Evolutionary conservation across 176 grass and related monocot species (phyloP).

Genomic region (Calamus simplicifolius): DNA sequence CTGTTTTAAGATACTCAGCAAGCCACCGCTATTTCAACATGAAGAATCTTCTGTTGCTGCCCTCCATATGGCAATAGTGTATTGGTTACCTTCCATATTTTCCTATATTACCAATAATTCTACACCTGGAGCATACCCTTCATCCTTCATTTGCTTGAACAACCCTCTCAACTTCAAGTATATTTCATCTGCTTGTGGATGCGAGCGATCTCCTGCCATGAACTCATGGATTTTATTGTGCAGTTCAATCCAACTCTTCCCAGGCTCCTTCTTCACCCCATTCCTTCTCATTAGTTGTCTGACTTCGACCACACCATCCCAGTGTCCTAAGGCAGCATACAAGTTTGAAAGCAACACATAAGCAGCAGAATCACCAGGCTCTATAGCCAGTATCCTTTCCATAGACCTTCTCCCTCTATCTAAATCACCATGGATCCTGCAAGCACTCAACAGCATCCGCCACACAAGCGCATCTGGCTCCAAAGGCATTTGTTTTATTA

Average conservation of each 20-base stretch:
- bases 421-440: constrained; percentile 18
- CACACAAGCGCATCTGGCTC: constrained; percentile 17
- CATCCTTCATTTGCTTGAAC: constrained; percentile 21
- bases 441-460: constrained; percentile 26
- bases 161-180: constrained; percentile 10
- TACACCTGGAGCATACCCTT: constrained; percentile 13
- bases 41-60: no score
- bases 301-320: constrained; percentile 16
- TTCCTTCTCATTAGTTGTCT: constrained; percentile 13
- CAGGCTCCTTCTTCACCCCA: constrained; percentile 24
- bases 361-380: constrained; percentile 23
- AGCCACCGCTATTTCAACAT: no score
- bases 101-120: background rate
- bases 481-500: constrained; percentile 21
- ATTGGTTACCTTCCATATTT: no score
- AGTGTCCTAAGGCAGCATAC: constrained; percentile 14
- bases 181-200: constrained; percentile 21
- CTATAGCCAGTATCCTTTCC: constrained; percentile 21
- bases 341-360: constrained; percentile 23
- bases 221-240: constrained; percentile 19
- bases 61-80: no score
- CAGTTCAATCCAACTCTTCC: constrained; percentile 23
- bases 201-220: constrained; percentile 6
- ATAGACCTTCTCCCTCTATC: constrained; percentile 15
- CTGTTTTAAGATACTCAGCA: no score